These are phyloP conservation scores for Aureobasidium zeae DNA, from an alignment of 2,329 filamentous ascomycete species.

Conservation along the genomic window DNA sequence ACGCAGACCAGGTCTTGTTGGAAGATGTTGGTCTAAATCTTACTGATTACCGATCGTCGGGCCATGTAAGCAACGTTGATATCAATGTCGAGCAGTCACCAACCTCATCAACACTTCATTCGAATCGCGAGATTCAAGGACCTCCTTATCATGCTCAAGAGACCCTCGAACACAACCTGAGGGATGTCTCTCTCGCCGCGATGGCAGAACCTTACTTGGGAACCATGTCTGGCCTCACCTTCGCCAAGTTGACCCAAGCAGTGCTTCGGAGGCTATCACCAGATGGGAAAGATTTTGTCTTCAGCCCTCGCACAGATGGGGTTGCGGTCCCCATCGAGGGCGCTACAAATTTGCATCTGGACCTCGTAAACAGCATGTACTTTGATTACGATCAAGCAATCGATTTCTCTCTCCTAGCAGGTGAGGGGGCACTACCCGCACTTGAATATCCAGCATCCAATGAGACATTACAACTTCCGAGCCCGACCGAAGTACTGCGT, in stretches of 20 bases:
- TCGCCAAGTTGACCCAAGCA: conserved; percentile 30
- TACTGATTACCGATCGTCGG: background rate
- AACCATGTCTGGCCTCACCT: conserved; percentile 37
- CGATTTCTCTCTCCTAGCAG: conserved; percentile 11
- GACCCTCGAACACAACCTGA: conserved; percentile 17
- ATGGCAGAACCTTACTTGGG: conserved; percentile 38
- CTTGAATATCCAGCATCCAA: conserved; percentile 3
- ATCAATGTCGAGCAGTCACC: background rate
- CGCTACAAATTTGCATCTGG: background rate
- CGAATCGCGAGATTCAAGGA: conserved; percentile 5
- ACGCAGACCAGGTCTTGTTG: background rate
- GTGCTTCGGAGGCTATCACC: conserved; percentile 36
- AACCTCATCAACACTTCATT: background rate
- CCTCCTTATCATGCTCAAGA: background rate
- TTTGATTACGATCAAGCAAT: conserved; percentile 21
- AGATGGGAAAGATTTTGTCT: conserved; percentile 36
- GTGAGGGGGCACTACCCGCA: conserved; percentile 1
- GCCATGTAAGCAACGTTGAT: background rate
- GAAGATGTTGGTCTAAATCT: background rate
- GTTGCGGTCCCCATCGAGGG: background rate
- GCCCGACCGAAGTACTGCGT: conserved; percentile 23
- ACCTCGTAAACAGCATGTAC: conserved; percentile 20
- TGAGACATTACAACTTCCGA: conserved; percentile 24
- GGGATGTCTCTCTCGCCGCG: conserved; percentile 35
- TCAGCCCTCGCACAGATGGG: background rate